Base-by-base conservation (phyloP, 2,329 filamentous ascomycete species). In the Penicillium sp. region DNA sequence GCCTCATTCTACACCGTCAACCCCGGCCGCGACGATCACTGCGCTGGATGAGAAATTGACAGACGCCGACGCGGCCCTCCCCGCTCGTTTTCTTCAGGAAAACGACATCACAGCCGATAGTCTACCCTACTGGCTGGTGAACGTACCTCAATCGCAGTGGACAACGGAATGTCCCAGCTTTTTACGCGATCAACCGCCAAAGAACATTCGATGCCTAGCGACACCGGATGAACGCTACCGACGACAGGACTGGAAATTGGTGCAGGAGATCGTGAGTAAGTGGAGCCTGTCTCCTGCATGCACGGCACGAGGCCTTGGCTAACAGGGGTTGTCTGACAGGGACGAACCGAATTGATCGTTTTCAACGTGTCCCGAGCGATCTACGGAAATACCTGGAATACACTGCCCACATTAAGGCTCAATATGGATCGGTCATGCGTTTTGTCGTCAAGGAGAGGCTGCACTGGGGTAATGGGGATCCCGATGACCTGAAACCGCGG, bases 111-210 rank as follows among this genome's bases (percentile, higher is more conserved):
- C 49, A 10, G 29, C 53, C 21, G 58, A 62, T 36, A 53, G 56
- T 5, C 58, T 80, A 23, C 86, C 87, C 0, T 95, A 87, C 76
- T 96, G 91, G 91, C 87, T 93, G 57, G 80, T 88, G 71, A 96
- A 96, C 70, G 75, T 95, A 15, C 84, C 88, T 0, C 72, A 76
- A 33, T 69, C 77, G 24, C 74, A 86, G 57, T 83, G 86, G 68
- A 84, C 85, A 0, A 62, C 72, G 2, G 77, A 85, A 48, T 95
- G 91, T 65, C 92, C 92, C 0, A 79, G 81, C 6, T 94, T 84
- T 67, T 81, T 96, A 34, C 71, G 67, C 46, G 77, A 82, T 59
- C 74, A 87, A 50, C 80, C 77, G 45, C 74, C 77, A 42, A 95
- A 94, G 73, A 89, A 95, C 69, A 76, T 79, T 13, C 67, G 70